phyloP scores from a whole-genome alignment of 768 basidiomycete species.

The Suillus clintonianus region DNA sequence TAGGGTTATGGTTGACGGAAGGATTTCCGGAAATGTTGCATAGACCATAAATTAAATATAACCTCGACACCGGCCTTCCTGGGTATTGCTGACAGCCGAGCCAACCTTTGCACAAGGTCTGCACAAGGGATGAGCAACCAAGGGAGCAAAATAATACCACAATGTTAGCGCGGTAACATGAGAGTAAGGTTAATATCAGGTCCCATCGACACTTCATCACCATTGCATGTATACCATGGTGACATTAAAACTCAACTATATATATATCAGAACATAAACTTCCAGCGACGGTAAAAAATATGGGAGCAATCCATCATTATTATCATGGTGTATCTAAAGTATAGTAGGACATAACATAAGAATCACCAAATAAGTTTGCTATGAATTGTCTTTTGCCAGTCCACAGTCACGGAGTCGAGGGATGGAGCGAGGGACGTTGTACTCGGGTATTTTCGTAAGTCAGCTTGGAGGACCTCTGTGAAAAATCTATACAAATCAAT shows the following conservation, averaged over 20 bases:
- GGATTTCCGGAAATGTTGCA: not conserved
- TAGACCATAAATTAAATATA: not conserved
- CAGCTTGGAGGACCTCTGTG: not conserved
- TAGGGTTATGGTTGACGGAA: not conserved
- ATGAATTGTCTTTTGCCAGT: constrained; percentile 7
- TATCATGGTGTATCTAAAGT: not conserved
- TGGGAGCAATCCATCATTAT: not conserved
- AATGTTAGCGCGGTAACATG: not conserved
- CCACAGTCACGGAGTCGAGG: constrained; percentile 3
- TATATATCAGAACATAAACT: not conserved
- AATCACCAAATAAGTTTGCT: constrained; percentile 8
- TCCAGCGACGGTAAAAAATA: not conserved
- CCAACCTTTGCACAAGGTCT: not conserved
- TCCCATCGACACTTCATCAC: not conserved
- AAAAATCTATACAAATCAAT: constrained; percentile 8
- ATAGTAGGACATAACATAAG: not conserved
- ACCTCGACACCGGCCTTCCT: not conserved
- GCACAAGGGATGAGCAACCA: not conserved
- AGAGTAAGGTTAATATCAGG: not conserved
- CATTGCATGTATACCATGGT: not conserved
- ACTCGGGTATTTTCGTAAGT: constrained; percentile 4
- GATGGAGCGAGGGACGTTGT: not conserved
- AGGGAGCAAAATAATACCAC: not conserved
- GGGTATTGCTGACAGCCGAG: not conserved
- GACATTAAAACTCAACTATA: not conserved